These are phyloP conservation scores for Ophiostoma montium DNA, from an alignment of 2,329 filamentous ascomycete species.

Conservation along the genomic window DNA sequence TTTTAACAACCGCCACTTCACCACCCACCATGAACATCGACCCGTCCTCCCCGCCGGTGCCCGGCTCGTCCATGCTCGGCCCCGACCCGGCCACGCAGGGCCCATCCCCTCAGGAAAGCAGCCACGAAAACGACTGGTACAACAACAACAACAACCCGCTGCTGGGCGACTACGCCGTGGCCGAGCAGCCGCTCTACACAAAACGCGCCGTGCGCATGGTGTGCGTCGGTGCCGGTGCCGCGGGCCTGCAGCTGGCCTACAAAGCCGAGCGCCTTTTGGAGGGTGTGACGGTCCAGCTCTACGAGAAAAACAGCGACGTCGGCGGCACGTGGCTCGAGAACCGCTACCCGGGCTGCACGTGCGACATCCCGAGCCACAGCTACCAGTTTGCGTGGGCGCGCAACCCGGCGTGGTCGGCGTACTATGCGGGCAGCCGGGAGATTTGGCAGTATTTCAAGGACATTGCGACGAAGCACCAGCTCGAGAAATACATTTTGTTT, in stretches of 20 bases:
- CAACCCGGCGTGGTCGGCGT: constrained; percentile 19
- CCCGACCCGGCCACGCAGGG: neutral
- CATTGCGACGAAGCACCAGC: constrained; percentile 18
- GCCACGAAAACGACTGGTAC: constrained; percentile 6
- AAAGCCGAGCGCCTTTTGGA: constrained; percentile 5
- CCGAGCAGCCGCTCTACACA: constrained; percentile 3
- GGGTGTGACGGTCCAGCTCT: constrained; percentile 38
- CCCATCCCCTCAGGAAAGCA: neutral
- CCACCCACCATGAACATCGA: neutral
- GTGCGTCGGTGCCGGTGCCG: constrained; percentile 18
- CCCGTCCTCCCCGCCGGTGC: neutral
- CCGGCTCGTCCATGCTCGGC: neutral
- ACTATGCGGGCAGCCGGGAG: constrained; percentile 16
- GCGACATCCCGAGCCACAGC: constrained; percentile 43
- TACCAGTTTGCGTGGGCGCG: constrained; percentile 48
- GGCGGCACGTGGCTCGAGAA: constrained; percentile 48
- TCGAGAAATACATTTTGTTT: constrained; percentile 29
- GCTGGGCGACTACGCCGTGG: neutral
- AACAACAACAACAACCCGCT: constrained; percentile 4
- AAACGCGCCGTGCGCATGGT: constrained; percentile 12
- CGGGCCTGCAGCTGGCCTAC: constrained; percentile 7
- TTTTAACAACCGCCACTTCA: too few relatives aligned
- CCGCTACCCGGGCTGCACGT: constrained; percentile 41
- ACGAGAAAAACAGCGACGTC: constrained; percentile 40
- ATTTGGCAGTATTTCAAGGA: constrained; percentile 20